These are phyloP conservation scores for Tilletia setariae DNA, from an alignment of 1,284 basidiomycete species.

Conservation along the genomic window DNA sequence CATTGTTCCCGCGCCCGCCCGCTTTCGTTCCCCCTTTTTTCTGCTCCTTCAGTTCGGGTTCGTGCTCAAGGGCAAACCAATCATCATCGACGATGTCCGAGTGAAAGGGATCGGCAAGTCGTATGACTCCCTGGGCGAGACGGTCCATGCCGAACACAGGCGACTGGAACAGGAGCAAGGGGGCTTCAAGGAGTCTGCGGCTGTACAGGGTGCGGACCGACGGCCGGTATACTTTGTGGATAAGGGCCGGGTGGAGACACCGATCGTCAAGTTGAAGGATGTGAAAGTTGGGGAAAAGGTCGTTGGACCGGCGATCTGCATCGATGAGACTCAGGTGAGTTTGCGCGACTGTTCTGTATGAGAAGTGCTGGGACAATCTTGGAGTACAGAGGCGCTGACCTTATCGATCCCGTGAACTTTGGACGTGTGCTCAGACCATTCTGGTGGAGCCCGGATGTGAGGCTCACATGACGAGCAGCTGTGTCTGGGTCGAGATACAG, in stretches of 20 bases:
- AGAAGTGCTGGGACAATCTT: too few species aligned
- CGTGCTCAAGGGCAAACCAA: conserved; percentile 70
- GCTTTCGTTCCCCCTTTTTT: too few species aligned
- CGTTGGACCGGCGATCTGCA: conserved; percentile 78
- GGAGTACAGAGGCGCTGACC: too few species aligned
- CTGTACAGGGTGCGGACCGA: conserved; percentile 46
- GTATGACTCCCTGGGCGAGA: conserved; percentile 75
- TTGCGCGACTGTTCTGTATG: neutral
- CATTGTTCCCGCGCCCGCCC: conserved; percentile 60
- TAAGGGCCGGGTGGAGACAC: conserved; percentile 72
- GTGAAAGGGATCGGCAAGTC: conserved; percentile 77
- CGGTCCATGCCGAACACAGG: conserved; percentile 68
- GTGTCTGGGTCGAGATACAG: conserved; percentile 37
- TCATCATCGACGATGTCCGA: conserved; percentile 89
- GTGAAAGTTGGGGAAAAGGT: conserved; percentile 70
- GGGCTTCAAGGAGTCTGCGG: conserved; percentile 58
- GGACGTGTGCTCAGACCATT: conserved; percentile 68
- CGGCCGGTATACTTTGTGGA: conserved; percentile 74
- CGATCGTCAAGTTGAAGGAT: conserved; percentile 70
- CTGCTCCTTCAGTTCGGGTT: conserved; percentile 96
- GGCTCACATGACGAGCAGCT: conserved; percentile 37
- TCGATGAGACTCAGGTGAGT: conserved; percentile 73
- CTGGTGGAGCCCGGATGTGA: conserved; percentile 60
- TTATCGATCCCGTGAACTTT: too few species aligned
- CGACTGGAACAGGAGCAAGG: conserved; percentile 45